phyloP scores from a whole-genome alignment of 441 rosid genomes.

The Breynia disticha region DNA sequence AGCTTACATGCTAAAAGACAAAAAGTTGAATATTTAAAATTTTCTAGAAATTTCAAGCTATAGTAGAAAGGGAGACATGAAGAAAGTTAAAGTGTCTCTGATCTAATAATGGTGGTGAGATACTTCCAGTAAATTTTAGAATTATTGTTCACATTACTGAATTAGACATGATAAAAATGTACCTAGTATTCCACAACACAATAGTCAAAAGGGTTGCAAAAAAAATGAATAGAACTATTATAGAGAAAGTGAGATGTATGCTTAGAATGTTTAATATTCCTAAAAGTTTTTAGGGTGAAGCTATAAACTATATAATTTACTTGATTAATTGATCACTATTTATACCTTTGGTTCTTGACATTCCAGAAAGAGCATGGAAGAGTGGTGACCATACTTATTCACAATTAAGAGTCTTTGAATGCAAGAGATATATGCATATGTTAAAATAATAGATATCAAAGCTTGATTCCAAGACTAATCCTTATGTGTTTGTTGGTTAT shows the following conservation, averaged over 20 bases:
- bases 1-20: background rate
- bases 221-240: too few relatives aligned
- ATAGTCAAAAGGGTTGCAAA: too few relatives aligned
- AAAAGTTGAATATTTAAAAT: background rate
- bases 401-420: constrained; percentile 5
- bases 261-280: too few relatives aligned
- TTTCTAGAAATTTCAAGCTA: constrained; percentile 4
- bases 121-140: background rate
- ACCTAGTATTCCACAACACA: too few relatives aligned
- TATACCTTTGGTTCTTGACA: background rate
- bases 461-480: constrained; percentile 1
- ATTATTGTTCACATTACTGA: background rate
- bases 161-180: too few relatives aligned
- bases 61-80: background rate
- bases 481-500: background rate
- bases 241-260: too few relatives aligned
- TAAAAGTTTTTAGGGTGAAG: too few relatives aligned
- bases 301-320: background rate
- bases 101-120: constrained; percentile 4
- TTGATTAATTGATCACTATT: background rate
- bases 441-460: constrained; percentile 2
- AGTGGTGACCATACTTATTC: background rate
- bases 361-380: background rate
- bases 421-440: background rate
- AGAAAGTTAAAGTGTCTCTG: constrained; percentile 2